Evolutionary conservation across 2,329 filamentous ascomycete species (phyloP).

Genomic region (Pestalotiopsis sp.): DNA sequence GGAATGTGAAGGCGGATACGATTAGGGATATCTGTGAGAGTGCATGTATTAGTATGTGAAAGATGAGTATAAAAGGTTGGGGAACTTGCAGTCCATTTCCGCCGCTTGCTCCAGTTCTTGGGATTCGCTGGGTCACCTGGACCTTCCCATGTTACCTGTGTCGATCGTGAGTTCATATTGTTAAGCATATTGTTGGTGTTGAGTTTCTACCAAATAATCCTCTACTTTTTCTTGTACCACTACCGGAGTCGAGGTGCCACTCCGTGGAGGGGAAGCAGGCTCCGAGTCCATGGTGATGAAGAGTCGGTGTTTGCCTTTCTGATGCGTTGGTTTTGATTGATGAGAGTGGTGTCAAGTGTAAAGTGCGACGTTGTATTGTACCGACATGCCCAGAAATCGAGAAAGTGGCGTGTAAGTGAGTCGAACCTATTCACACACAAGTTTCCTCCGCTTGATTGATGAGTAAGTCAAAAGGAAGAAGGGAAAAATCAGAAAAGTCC

Average conservation of each 20-base stretch:
- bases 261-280: not conserved
- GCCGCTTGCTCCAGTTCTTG: slow-evolving; percentile 47
- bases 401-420: not conserved
- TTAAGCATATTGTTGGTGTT: not conserved
- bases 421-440: not conserved
- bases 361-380: not conserved
- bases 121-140: slow-evolving; percentile 44
- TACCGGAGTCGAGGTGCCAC: not conserved
- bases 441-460: not conserved
- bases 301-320: not conserved
- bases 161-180: not conserved
- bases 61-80: not conserved
- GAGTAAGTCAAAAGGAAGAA: not conserved
- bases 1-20: slow-evolving; percentile 50
- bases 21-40: slow-evolving; percentile 30
- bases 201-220: not conserved
- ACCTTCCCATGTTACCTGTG: slow-evolving; percentile 46
- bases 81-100: slow-evolving; percentile 32
- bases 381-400: not conserved
- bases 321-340: not conserved
- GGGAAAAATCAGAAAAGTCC: not conserved
- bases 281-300: not conserved
- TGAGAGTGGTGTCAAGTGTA: not conserved
- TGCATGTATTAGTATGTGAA: not conserved
- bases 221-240: not conserved